These are phyloP conservation scores for Kickxella alabastrina DNA, from an alignment of 192 early-diverging fungal genomes.

Conservation along the genomic window DNA sequence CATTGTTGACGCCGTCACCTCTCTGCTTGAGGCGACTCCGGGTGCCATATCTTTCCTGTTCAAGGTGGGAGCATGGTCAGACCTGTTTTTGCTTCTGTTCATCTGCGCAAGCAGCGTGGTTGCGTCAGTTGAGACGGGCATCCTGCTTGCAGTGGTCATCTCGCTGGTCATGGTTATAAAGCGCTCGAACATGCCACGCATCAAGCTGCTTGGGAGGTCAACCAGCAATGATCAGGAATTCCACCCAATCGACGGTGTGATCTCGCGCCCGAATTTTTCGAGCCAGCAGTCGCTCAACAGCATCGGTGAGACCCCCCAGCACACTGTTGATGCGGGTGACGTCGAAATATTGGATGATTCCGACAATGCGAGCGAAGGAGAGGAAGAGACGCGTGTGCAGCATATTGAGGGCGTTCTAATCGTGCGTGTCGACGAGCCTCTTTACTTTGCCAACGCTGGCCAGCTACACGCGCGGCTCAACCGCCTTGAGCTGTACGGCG, in stretches of 20 bases:
- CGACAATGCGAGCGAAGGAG: not conserved
- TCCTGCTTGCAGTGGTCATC: conserved; percentile 81
- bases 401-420: conserved; percentile 82
- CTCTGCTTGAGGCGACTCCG: conserved; percentile 70
- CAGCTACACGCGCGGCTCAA: conserved; percentile 93
- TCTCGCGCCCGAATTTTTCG: conserved; percentile 45
- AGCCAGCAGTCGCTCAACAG: conserved; percentile 21
- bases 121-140: conserved; percentile 89
- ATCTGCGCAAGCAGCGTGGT: conserved; percentile 90
- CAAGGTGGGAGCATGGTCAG: conserved; percentile 74
- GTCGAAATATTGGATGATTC: not conserved
- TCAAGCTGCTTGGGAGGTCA: conserved; percentile 69
- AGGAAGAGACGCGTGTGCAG: conserved; percentile 54
- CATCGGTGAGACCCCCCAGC: conserved; percentile 3
- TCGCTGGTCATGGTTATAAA: conserved; percentile 90
- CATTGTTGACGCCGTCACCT: conserved; percentile 78
- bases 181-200: conserved; percentile 80
- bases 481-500: conserved; percentile 90
- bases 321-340: conserved; percentile 15
- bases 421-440: conserved; percentile 85
- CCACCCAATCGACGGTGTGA: conserved; percentile 56
- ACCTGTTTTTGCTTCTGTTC: conserved; percentile 75
- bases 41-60: conserved; percentile 78
- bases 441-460: conserved; percentile 97
- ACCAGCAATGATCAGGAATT: conserved; percentile 64